Base-by-base conservation (phyloP, 2,329 filamentous ascomycete genomes). In the Zymoseptoria crescenta region DNA sequence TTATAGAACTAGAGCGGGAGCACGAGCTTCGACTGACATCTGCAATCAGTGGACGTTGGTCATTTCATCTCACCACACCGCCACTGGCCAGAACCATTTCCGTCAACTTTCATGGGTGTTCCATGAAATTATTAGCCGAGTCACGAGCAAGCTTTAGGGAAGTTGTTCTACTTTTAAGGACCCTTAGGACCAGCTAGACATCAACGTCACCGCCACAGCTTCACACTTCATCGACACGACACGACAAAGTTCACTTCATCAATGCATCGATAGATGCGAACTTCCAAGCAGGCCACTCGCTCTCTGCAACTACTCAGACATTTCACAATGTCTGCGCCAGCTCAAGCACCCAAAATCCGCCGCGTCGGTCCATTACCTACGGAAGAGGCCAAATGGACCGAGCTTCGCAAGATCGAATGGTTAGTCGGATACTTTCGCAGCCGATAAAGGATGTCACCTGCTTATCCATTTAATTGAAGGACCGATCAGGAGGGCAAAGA, bases 301-400 rank as follows among this genome's bases (percentile, higher is more conserved):
- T 57, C 63, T 28, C 45, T 49, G 19, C 64, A 65, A 45, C 50
- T 66, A 10, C 35, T 61, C 51, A 55, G 63, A 27, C 64, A 64
- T 21, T 59, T 65, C 60, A 62, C 48, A 27, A 66, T 66, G 64
- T 66, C 63, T 49, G 57, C 64, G 24, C n/a, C 58, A 62, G 73
- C 72, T 13, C 77, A 79, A 64, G 74, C 77, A 56, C 79, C 80
- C 8, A 70, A 72, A 66, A 77, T 81, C 68, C 77, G 74, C 58
- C 71, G 72, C 55, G 67, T 81, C 57, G 74, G 78, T 10, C 76
- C 81, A 29, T 76, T 85, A 16, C 73, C 77, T 57, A 73, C 77
- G 19, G 69, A 72, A n/a, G 77, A 84, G 59, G 78, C 82, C 0
- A 81, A 79, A 70, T 84, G 82, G 81, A 74, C 83, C 35, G 77